These are phyloP conservation scores for Datisca glomerata DNA, from an alignment of 306 rosid species.

Conservation along the genomic window DNA sequence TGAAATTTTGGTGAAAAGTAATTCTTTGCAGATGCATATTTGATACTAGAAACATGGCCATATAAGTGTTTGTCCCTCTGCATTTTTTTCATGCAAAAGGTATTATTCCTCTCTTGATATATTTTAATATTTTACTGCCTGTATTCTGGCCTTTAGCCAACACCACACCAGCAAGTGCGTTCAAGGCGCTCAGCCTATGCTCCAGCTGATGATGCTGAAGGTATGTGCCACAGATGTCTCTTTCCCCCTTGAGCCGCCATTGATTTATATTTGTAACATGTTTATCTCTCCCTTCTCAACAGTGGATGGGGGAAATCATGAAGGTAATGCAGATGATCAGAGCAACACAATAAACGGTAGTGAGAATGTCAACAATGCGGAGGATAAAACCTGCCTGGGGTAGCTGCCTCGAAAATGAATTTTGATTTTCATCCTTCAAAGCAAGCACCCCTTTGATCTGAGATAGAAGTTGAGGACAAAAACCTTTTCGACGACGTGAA, in stretches of 20 bases:
- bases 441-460: too few relatives aligned
- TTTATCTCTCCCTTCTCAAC: constrained; percentile 5
- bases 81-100: not conserved
- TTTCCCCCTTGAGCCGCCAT: not conserved
- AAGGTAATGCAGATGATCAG: constrained; percentile 24
- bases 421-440: too few relatives aligned
- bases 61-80: not conserved
- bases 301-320: constrained; percentile 21
- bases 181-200: constrained; percentile 85
- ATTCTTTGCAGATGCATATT: not conserved
- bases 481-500: not conserved
- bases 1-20: not conserved
- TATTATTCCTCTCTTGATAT: not conserved
- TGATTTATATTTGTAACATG: not conserved
- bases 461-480: too few relatives aligned
- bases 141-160: constrained; percentile 51
- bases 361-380: constrained; percentile 13
- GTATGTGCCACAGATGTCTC: constrained; percentile 22
- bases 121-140: not conserved
- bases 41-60: not conserved
- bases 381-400: constrained; percentile 24
- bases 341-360: constrained; percentile 18
- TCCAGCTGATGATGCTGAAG: constrained; percentile 54
- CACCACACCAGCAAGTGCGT: constrained; percentile 76
- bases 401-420: constrained; percentile 9